phyloP scores from a whole-genome alignment of 192 early-diverging fungal genomes.

The Backusella tarrabulga region DNA sequence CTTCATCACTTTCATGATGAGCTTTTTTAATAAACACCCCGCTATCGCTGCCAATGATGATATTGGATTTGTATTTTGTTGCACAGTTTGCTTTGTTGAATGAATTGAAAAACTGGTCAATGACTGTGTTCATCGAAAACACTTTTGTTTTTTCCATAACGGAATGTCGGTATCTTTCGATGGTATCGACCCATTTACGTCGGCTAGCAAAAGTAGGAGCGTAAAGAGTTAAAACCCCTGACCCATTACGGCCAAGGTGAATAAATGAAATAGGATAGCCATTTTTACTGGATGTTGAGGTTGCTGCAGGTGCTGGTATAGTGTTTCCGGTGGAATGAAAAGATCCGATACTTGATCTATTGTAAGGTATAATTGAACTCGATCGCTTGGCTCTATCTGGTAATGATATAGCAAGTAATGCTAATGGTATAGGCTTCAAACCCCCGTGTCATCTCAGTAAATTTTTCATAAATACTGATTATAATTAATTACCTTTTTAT shows the following conservation, averaged over 20 bases:
- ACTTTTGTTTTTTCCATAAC: slow-evolving; percentile 40
- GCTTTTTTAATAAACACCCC: slow-evolving; percentile 73
- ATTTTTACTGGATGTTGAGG: slow-evolving; percentile 48
- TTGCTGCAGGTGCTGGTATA: background rate
- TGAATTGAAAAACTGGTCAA: slow-evolving; percentile 48
- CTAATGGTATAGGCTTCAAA: slow-evolving; percentile 79
- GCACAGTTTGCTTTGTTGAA: slow-evolving; percentile 60
- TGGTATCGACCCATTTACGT: slow-evolving; percentile 82
- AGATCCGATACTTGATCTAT: slow-evolving; percentile 12
- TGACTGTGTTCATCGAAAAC: slow-evolving; percentile 58
- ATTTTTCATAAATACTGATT: background rate
- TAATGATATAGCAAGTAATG: slow-evolving; percentile 59
- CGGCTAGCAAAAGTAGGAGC: slow-evolving; percentile 71
- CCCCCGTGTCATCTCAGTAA: slow-evolving; percentile 18
- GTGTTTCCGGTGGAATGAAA: slow-evolving; percentile 22
- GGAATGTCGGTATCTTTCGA: slow-evolving; percentile 59
- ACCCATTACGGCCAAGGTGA: slow-evolving; percentile 70
- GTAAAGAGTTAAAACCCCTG: slow-evolving; percentile 61
- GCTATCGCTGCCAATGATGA: slow-evolving; percentile 83
- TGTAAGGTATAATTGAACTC: slow-evolving; percentile 32
- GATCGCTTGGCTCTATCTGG: slow-evolving; percentile 33
- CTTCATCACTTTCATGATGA: slow-evolving; percentile 38
- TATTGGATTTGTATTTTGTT: slow-evolving; percentile 50
- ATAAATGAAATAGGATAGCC: slow-evolving; percentile 73
- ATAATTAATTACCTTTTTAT: slow-evolving; percentile 40